These are phyloP conservation scores for Starmera stellimalicola DNA, from an alignment of 1,139 yeast genomes.

Conservation along the genomic window DNA sequence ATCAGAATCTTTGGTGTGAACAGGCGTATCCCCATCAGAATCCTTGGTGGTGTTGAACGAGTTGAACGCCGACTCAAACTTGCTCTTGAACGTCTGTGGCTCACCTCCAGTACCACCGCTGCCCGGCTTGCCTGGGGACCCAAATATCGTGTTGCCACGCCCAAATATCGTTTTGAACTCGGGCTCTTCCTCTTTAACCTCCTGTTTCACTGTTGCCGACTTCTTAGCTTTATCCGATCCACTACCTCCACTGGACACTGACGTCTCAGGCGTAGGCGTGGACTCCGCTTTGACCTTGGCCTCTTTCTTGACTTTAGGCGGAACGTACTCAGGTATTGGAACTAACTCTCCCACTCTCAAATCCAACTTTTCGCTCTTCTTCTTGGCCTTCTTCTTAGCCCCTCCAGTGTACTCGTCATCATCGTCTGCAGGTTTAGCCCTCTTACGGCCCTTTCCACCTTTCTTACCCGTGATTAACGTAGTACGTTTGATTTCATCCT, in stretches of 20 bases:
- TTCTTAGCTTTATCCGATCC: constrained; percentile 2
- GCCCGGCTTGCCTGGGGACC: constrained; percentile 17
- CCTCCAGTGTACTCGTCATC: constrained; percentile 18
- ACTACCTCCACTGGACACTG: constrained; percentile 9
- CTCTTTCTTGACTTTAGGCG: constrained; percentile 18
- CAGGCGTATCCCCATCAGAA: constrained; percentile 13
- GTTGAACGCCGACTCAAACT: constrained; percentile 9
- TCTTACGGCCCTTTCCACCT: constrained; percentile 20
- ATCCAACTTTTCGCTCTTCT: constrained; percentile 10
- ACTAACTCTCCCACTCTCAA: constrained; percentile 15
- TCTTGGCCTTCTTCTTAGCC: constrained; percentile 18
- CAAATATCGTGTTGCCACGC: constrained; percentile 17
- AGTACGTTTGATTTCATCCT: constrained; percentile 34
- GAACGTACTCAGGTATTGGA: constrained; percentile 16
- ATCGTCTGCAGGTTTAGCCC: constrained; percentile 20
- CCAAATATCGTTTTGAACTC: constrained; percentile 18
- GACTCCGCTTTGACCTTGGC: constrained; percentile 8
- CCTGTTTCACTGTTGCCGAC: constrained; percentile 2
- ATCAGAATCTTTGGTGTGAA: constrained; percentile 7
- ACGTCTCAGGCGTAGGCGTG: constrained; percentile 5
- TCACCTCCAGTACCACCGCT: constrained; percentile 17
- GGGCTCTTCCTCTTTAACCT: constrained; percentile 11
- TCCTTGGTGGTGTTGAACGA: constrained; percentile 16
- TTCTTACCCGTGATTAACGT: constrained; percentile 21
- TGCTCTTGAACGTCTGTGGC: constrained; percentile 6